A percentile compares a stretch with the other conserved stretches of the same genome.
Conservation (phyloP, 805 yeast species). For the Diddensiella santjacobensis region DNA sequence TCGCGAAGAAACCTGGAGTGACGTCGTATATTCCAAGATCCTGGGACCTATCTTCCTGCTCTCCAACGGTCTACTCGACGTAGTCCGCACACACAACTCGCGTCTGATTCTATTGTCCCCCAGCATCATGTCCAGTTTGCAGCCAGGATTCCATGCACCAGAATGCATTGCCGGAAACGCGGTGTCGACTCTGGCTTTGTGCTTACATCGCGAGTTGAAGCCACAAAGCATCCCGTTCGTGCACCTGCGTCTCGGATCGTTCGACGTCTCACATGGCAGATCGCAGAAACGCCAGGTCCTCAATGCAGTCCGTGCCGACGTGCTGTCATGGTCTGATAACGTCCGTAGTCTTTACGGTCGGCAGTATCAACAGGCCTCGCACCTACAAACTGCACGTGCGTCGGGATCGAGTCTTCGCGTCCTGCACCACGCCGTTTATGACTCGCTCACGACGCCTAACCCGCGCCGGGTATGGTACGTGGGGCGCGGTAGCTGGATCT, state of each 20-base stretch:
- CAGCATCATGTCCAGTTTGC: conserved; percentile 49
- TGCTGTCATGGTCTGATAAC: conserved; percentile 40
- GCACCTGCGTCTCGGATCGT: conserved; percentile 46
- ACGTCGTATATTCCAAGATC: conserved; percentile 43
- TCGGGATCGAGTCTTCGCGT: conserved; percentile 31
- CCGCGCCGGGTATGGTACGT: conserved; percentile 33
- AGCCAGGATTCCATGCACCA: conserved; percentile 60
- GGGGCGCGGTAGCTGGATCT: conserved; percentile 33
- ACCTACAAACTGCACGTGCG: conserved; percentile 29
- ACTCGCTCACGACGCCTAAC: conserved; percentile 24
- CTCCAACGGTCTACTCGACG: conserved; percentile 50
- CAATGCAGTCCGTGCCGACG: conserved; percentile 37
- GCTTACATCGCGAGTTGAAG: conserved; percentile 42
- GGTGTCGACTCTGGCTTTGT: conserved; percentile 37
- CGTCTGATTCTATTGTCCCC: conserved; percentile 54
- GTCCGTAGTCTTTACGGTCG: conserved; percentile 36
- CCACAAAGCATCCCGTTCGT: conserved; percentile 43
- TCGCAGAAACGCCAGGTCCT: conserved; percentile 31
- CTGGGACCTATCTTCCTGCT: conserved; percentile 49
- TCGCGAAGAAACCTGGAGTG: conserved; percentile 49
- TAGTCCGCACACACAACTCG: conserved; percentile 49
- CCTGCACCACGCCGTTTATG: conserved; percentile 33
- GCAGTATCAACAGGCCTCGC: conserved; percentile 32
- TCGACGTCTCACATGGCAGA: conserved; percentile 37
- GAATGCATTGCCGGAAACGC: conserved; percentile 53